phyloP scores from a whole-genome alignment of 768 basidiomycete genomes.

The Gloeophyllum trabeum region DNA sequence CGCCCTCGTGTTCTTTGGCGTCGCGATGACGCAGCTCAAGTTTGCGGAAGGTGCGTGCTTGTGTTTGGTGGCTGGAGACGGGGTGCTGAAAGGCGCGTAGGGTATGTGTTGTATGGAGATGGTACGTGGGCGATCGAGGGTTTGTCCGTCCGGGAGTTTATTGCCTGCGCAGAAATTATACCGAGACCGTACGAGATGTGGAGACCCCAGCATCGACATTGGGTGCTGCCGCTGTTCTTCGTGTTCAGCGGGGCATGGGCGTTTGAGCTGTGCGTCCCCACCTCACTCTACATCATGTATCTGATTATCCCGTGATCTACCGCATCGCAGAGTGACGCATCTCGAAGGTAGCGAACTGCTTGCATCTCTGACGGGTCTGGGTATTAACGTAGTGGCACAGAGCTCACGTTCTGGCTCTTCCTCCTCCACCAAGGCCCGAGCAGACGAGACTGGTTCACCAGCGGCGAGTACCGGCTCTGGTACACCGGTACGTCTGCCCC shows the following conservation, averaged over 20 bases:
- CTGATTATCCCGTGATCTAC: constrained; percentile 4
- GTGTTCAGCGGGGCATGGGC: constrained; percentile 66
- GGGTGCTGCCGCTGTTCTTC: constrained; percentile 63
- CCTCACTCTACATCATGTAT: background rate
- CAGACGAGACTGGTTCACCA: constrained; percentile 67
- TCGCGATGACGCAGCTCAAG: constrained; percentile 54
- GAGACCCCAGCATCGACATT: constrained; percentile 28
- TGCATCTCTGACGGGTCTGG: background rate
- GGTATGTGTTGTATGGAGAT: no score
- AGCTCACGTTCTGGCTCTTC: constrained; percentile 77
- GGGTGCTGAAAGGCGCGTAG: background rate
- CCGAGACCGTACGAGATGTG: constrained; percentile 46
- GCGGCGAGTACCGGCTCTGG: constrained; percentile 72
- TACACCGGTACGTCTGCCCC: constrained; percentile 36
- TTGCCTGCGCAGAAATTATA: no score
- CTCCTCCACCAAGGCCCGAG: constrained; percentile 66
- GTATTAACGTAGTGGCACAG: constrained; percentile 22
- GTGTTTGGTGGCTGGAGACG: constrained; percentile 1
- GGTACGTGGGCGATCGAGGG: no score
- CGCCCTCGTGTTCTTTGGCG: constrained; percentile 50
- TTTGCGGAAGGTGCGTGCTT: constrained; percentile 50
- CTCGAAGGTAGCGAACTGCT: constrained; percentile 47
- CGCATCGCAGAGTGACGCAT: constrained; percentile 52
- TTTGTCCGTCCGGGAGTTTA: no score
- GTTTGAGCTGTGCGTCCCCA: constrained; percentile 53